These are phyloP conservation scores for Zasmidium angulare DNA, from an alignment of 2,329 filamentous ascomycete species.

Conservation along the genomic window DNA sequence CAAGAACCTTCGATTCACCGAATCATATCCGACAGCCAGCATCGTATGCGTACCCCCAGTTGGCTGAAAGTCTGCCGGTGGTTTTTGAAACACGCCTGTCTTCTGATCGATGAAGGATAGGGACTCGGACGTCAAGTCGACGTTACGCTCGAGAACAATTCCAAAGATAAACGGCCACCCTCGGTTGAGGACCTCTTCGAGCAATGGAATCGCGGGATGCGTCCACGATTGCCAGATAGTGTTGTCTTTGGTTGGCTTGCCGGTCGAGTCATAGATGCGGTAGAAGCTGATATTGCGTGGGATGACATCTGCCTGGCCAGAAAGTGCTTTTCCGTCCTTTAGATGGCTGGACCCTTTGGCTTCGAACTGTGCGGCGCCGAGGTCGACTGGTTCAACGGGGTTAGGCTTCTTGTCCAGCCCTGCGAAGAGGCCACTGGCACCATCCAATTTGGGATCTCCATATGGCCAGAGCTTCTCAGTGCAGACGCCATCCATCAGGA, in stretches of 20 bases:
- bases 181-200: background rate
- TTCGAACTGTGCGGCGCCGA: background rate
- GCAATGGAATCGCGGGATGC: background rate
- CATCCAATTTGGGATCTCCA: background rate
- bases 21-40: background rate
- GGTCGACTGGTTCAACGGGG: background rate
- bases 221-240: background rate
- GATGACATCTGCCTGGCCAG: background rate
- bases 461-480: background rate
- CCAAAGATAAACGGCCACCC: slow-evolving; percentile 2
- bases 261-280: background rate
- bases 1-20: background rate
- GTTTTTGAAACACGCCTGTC: background rate
- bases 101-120: background rate
- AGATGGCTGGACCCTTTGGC: background rate
- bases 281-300: background rate
- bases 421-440: background rate
- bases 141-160: background rate
- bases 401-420: background rate
- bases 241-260: background rate
- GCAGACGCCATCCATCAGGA: slow-evolving; percentile 1
- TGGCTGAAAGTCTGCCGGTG: background rate
- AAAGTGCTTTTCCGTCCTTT: background rate
- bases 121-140: background rate
- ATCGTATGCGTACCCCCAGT: background rate